Conservation (phyloP, 352 stramenopile species). For the Aphanomyces astaci region DNA sequence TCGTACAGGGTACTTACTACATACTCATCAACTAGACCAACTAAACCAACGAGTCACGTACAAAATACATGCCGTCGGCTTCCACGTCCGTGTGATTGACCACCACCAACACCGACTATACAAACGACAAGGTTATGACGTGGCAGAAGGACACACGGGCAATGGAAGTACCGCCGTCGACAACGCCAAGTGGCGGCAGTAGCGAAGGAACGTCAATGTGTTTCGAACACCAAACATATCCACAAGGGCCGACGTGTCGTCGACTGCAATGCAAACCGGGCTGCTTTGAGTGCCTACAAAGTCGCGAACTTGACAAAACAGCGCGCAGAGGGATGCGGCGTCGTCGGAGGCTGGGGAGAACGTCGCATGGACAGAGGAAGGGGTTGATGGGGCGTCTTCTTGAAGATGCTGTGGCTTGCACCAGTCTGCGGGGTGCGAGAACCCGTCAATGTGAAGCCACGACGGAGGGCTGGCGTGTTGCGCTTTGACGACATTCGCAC, state of each 20-base stretch:
- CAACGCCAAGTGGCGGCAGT: slow-evolving; percentile 52
- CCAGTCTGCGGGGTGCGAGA: slow-evolving; percentile 20
- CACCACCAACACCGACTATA: slow-evolving; percentile 42
- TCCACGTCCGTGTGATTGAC: slow-evolving; percentile 50
- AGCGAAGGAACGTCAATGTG: slow-evolving; percentile 50
- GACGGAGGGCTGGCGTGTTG: background rate
- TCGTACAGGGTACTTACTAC: background rate
- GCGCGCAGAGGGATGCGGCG: background rate
- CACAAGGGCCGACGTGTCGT: slow-evolving; percentile 55
- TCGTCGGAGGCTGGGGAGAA: background rate
- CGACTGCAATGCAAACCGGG: slow-evolving; percentile 34
- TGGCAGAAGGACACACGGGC: slow-evolving; percentile 1
- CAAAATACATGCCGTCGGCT: background rate
- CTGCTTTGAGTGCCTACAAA: background rate
- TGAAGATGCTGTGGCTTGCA: background rate
- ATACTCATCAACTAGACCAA: background rate
- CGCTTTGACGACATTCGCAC: slow-evolving; percentile 14
- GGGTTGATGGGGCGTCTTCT: no score
- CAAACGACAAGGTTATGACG: background rate
- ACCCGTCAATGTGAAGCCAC: slow-evolving; percentile 23
- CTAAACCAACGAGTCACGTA: no score
- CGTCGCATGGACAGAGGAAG: no score
- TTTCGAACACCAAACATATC: slow-evolving; percentile 40
- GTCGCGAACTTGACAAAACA: background rate
- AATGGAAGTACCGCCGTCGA: slow-evolving; percentile 31